Conservation (phyloP, 495 filamentous ascomycete genomes). For the Hypoxylon perforatum region DNA sequence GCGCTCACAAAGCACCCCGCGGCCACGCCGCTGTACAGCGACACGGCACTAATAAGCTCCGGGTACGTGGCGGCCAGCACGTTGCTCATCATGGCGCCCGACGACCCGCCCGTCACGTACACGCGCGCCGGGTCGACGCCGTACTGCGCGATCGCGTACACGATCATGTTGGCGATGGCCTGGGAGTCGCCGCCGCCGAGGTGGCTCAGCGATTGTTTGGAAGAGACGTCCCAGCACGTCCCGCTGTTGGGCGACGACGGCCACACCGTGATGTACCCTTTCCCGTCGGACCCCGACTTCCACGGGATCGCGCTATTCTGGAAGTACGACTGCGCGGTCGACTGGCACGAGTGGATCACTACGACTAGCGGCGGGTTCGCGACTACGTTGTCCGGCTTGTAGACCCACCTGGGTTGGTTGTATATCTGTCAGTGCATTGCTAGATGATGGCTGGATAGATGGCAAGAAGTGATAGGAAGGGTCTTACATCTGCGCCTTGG, state of each 20-base stretch:
- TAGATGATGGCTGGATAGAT: background rate
- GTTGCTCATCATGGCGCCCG: constrained; percentile 60
- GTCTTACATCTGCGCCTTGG: constrained; percentile 52
- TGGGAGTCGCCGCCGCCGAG: constrained; percentile 53
- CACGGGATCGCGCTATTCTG: constrained; percentile 60
- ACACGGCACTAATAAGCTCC: constrained; percentile 64
- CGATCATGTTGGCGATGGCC: constrained; percentile 58
- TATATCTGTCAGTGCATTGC: background rate
- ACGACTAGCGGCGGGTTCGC: constrained; percentile 64
- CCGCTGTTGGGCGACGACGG: constrained; percentile 58
- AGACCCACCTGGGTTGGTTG: constrained; percentile 53
- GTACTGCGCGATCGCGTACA: constrained; percentile 50
- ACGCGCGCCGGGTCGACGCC: constrained; percentile 46
- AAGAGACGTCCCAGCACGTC: constrained; percentile 71
- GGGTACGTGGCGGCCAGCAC: constrained; percentile 69
- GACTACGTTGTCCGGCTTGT: constrained; percentile 64
- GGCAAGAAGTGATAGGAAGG: background rate
- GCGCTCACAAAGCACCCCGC: constrained; percentile 65
- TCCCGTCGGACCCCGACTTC: constrained; percentile 59
- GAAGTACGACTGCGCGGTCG: constrained; percentile 64
- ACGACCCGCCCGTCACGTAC: constrained; percentile 54
- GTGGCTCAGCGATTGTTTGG: constrained; percentile 51
- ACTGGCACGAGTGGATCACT: constrained; percentile 68
- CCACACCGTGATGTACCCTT: constrained; percentile 69
- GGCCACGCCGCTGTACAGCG: constrained; percentile 67